Percentiles rank a stretch among this genome's conserved stretches.
These are phyloP conservation scores for Hypoxylon rubiginosum DNA, from an alignment of 2,329 filamentous ascomycete species.

Conservation along the genomic window DNA sequence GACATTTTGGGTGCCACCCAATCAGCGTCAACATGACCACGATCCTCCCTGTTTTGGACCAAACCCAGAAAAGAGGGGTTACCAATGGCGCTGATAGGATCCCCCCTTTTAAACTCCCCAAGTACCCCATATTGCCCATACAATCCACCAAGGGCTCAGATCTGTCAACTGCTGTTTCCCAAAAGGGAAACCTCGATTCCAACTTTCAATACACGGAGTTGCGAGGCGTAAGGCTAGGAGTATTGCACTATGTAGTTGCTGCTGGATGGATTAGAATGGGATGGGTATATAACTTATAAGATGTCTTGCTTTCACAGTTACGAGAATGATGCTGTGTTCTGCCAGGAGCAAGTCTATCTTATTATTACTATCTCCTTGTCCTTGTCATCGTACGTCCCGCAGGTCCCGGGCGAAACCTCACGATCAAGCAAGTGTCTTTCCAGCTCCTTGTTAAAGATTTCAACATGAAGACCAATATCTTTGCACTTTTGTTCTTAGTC, in stretches of 20 bases:
- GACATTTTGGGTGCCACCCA: constrained; percentile 3
- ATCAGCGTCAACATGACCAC: constrained; percentile 6
- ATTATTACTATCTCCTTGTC: not conserved
- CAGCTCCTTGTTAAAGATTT: not conserved
- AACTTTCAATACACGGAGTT: constrained; percentile 23
- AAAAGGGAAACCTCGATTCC: constrained; percentile 33
- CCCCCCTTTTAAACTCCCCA: no score
- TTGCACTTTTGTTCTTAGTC: constrained; percentile 29
- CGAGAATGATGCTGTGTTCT: constrained; percentile 7
- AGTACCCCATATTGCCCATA: no score
- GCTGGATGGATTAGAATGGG: no score
- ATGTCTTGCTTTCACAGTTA: not conserved
- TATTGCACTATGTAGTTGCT: not conserved
- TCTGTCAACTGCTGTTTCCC: constrained; percentile 21
- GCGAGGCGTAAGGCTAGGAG: not conserved
- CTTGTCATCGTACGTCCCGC: constrained; percentile 3
- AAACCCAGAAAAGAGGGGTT: no score
- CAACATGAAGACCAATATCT: constrained; percentile 29
- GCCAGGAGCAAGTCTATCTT: constrained; percentile 14
- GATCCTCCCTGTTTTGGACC: not conserved
- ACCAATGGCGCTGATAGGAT: no score
- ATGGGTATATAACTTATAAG: constrained; percentile 31
- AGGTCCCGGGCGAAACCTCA: not conserved
- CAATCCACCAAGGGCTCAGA: constrained; percentile 13
- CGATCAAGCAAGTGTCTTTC: not conserved